A percentile compares a stretch with the other conserved stretches of the same genome.
Conservation (phyloP, 495 filamentous ascomycete species). For the Endocarpon pusillum region DNA sequence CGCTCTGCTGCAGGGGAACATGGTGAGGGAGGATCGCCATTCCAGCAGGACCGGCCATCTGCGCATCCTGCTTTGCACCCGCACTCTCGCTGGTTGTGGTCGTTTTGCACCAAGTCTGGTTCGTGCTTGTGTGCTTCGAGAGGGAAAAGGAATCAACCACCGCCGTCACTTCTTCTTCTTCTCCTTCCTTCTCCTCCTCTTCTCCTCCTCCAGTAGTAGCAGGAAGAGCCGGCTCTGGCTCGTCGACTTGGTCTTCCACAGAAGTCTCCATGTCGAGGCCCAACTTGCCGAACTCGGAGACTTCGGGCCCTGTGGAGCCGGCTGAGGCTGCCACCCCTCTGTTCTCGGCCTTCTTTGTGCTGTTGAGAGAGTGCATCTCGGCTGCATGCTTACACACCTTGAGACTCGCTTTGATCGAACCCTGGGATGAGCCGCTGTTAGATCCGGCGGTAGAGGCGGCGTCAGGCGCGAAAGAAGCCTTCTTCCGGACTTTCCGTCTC, state of each 20-base stretch:
- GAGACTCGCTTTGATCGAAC: conserved; percentile 1
- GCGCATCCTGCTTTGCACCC: not conserved
- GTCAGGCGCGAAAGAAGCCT: not conserved
- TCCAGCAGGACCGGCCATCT: not conserved
- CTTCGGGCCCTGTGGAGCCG: not conserved
- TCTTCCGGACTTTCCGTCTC: too few species aligned
- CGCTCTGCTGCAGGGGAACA: too few species aligned
- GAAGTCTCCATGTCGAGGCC: not conserved
- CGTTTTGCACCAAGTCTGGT: too few species aligned
- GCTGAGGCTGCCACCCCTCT: not conserved
- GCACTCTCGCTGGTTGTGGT: not conserved
- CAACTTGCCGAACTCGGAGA: not conserved
- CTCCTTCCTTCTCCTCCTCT: not conserved
- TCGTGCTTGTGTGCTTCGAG: not conserved
- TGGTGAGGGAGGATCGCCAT: not conserved
- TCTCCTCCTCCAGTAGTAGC: not conserved
- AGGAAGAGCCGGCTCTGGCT: not conserved
- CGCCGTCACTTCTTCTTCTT: not conserved
- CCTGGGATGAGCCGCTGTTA: not conserved
- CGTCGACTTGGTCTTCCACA: not conserved
- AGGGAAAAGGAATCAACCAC: not conserved
- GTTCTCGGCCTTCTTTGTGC: not conserved
- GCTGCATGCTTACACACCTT: too few species aligned
- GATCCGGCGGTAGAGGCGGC: too few species aligned
- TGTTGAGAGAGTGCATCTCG: too few species aligned